These are phyloP conservation scores for Physaria fendleri DNA, from an alignment of 345 rosid genomes.

Conservation along the genomic window DNA sequence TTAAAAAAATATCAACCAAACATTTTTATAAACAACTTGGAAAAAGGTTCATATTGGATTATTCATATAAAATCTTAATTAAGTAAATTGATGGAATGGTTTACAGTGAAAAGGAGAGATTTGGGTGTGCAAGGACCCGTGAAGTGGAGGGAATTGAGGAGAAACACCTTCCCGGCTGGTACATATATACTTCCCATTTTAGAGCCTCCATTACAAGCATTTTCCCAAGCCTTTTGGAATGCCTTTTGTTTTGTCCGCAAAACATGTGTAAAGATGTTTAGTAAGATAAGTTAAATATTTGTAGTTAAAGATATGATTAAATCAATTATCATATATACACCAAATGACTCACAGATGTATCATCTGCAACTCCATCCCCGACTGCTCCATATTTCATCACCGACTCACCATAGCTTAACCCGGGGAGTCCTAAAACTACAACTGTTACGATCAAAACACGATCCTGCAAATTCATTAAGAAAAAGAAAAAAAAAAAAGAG, in stretches of 20 bases:
- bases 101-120: slow-evolving; percentile 16
- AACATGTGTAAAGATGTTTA: background rate
- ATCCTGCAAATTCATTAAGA: slow-evolving; percentile 5
- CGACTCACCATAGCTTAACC: slow-evolving; percentile 13
- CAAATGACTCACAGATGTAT: slow-evolving; percentile 21
- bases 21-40: background rate
- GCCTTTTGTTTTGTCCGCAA: slow-evolving; percentile 23
- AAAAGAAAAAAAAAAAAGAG: background rate
- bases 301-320: background rate
- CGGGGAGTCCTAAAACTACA: background rate
- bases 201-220: slow-evolving; percentile 19
- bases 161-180: slow-evolving; percentile 27
- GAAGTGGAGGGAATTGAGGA: slow-evolving; percentile 30
- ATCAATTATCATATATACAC: background rate
- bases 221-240: slow-evolving; percentile 30
- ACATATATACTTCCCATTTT: slow-evolving; percentile 3
- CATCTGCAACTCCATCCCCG: slow-evolving; percentile 21
- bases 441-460: background rate
- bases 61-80: background rate
- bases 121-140: slow-evolving; percentile 36
- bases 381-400: slow-evolving; percentile 27
- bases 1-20: background rate
- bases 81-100: background rate
- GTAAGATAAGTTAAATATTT: background rate
- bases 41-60: background rate